phyloP scores from a whole-genome alignment of 306 rosid species.

The Coriaria nepalensis region DNA sequence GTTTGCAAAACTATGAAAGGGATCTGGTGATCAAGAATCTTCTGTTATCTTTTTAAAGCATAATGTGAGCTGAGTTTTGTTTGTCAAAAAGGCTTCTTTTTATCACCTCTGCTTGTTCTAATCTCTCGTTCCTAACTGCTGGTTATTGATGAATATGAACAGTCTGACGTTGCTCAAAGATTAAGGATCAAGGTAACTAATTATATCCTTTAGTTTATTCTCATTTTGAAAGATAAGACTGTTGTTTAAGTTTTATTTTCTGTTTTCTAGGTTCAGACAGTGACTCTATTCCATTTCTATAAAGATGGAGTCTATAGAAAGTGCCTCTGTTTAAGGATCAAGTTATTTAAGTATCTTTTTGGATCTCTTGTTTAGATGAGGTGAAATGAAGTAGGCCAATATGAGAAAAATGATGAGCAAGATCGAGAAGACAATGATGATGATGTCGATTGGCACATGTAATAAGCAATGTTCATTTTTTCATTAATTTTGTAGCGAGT shows the following conservation, averaged over 20 bases:
- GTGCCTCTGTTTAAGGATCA: too few species aligned
- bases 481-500: too few species aligned
- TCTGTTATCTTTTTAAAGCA: constrained; percentile 81
- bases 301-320: too few species aligned
- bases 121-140: constrained; percentile 16
- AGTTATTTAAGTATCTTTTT: too few species aligned
- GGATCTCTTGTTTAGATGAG: too few species aligned
- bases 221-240: background rate
- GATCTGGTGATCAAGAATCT: constrained; percentile 66
- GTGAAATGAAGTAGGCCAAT: too few species aligned
- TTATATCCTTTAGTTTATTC: background rate
- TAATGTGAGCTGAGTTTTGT: constrained; percentile 40
- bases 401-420: too few species aligned
- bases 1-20: constrained; percentile 68
- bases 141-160: constrained; percentile 88
- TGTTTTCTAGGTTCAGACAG: constrained; percentile 42
- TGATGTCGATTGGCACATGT: too few species aligned
- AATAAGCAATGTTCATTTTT: too few species aligned
- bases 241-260: constrained; percentile 5
- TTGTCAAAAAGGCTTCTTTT: too few species aligned
- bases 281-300: constrained; percentile 92
- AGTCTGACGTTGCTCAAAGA: constrained; percentile 91
- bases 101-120: background rate
- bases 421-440: too few species aligned
- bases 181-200: constrained; percentile 71